Evolutionary conservation across 805 yeast genomes (phyloP), one percentile per base, ranked within the genome.

Genomic region (Cyberlindnera xylosilytica): DNA sequence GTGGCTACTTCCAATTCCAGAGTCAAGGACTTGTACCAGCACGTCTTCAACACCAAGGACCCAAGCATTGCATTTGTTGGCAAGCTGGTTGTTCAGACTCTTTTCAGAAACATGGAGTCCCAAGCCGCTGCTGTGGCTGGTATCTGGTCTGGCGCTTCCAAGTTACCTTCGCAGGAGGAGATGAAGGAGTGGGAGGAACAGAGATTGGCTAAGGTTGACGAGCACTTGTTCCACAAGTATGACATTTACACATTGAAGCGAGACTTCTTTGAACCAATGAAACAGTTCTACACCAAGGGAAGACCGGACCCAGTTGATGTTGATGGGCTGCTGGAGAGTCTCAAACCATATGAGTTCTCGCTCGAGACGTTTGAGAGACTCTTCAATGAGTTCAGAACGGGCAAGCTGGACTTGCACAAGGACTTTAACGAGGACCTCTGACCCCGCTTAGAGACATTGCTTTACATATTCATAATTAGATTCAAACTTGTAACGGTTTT

Each of bases 101-200:
- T 70, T 47, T 76, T 74, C 62, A 72, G 73, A 38, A 65, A 73
- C 13, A 72, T 75, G 49, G 83, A 78, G 51, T 63, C 72, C 2
- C 60, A 66, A 36, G 76, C 79, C 2, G 73, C 78, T n/a, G 79
- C 80, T 0, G 61, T 77, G 38, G 76, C 78, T 13, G 81, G 81
- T n/a, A 72, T 74, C 4, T 77, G 79, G 78, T 63, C 77, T 2
- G 67, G 68, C 13, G 61, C 61, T 22, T 60, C 55, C 20, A 12
- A 47, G 10, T 53, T 75, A 20, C 81, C 81, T 1, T 33, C 66
- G 0, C 46, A 53, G 13, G 64, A 64, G 20, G 72, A 67, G 19
- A 78, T 73, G 52, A 42, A 40, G 16, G 43, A 52, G 8, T 69
- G 73, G 69, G 68, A 63, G 26, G 17, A 44, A 7, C 41, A 56